phyloP scores from a whole-genome alignment of 1,284 basidiomycete species.

The Sporisorium iseilematis-ciliati region DNA sequence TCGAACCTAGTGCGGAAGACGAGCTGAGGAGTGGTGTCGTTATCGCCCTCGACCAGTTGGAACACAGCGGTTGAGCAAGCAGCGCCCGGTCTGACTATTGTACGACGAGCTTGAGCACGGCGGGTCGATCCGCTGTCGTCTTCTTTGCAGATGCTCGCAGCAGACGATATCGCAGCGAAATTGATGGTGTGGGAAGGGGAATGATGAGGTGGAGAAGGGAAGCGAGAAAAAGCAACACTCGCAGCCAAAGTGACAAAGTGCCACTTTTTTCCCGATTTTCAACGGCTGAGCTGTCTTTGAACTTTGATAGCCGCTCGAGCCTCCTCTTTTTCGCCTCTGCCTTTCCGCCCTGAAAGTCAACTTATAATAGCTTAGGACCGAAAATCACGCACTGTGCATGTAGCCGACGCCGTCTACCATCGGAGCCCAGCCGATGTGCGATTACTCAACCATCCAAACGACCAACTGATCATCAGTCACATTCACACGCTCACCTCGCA shows the following conservation, averaged over 20 bases:
- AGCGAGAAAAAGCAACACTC: not conserved
- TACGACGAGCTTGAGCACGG: too few relatives aligned
- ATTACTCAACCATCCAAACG: not conserved
- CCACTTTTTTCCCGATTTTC: not conserved
- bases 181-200: conserved; percentile 1
- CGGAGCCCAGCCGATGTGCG: not conserved
- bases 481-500: too few relatives aligned
- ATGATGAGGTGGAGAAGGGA: conserved; percentile 1
- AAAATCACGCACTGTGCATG: conserved; percentile 15
- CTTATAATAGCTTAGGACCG: not conserved
- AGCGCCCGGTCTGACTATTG: too few relatives aligned
- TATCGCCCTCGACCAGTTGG: too few relatives aligned
- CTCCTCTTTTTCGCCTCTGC: conserved; percentile 4
- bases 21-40: too few relatives aligned
- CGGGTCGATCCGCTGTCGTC: not conserved
- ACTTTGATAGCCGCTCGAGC: conserved; percentile 31
- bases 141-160: not conserved
- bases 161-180: not conserved
- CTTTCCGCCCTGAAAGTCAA: not conserved
- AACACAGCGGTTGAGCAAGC: not conserved
- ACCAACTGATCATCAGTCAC: not conserved
- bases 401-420: not conserved
- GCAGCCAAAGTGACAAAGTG: not conserved
- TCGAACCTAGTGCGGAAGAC: too few relatives aligned
- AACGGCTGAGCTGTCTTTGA: conserved; percentile 3